phyloP scores from a whole-genome alignment of 805 yeast species.

The Ogataea wickerhamii region DNA sequence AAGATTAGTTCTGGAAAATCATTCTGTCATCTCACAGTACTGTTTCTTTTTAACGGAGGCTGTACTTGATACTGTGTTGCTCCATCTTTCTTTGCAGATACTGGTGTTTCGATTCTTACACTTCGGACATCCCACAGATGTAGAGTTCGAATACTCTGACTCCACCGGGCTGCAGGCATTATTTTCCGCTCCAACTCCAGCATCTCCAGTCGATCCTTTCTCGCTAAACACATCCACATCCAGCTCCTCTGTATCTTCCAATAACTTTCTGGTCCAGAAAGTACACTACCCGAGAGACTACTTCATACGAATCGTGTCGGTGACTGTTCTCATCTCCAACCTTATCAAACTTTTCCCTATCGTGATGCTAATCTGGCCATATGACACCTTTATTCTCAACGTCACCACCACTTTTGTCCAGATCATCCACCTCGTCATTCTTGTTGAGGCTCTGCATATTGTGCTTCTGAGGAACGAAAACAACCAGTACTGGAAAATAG shows the following conservation, averaged over 20 bases:
- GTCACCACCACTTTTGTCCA: constrained; percentile 33
- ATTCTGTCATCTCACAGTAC: constrained; percentile 49
- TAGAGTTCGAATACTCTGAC: constrained; percentile 15
- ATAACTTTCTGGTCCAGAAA: constrained; percentile 12
- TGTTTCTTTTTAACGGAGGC: constrained; percentile 52
- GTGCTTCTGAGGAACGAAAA: constrained; percentile 24
- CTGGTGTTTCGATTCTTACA: constrained; percentile 31
- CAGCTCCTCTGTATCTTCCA: constrained; percentile 12
- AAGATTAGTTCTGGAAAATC: constrained; percentile 31
- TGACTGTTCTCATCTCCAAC: constrained; percentile 71
- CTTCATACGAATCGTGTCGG: constrained; percentile 45
- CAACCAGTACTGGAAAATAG: constrained; percentile 30
- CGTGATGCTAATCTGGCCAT: constrained; percentile 94
- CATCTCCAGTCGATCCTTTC: constrained; percentile 8
- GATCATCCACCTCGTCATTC: constrained; percentile 28
- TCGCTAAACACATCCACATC: constrained; percentile 2
- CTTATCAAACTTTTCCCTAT: constrained; percentile 84
- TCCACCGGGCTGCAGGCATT: constrained; percentile 6
- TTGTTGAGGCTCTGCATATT: constrained; percentile 33
- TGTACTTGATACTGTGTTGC: constrained; percentile 30
- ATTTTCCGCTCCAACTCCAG: not conserved
- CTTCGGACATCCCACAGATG: constrained; percentile 28
- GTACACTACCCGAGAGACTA: constrained; percentile 35
- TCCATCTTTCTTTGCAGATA: constrained; percentile 30
- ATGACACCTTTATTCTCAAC: constrained; percentile 65